Evolutionary conservation across 75 land plant genomes (phyloP).

Genomic region (Selaginella moellendorffii): DNA sequence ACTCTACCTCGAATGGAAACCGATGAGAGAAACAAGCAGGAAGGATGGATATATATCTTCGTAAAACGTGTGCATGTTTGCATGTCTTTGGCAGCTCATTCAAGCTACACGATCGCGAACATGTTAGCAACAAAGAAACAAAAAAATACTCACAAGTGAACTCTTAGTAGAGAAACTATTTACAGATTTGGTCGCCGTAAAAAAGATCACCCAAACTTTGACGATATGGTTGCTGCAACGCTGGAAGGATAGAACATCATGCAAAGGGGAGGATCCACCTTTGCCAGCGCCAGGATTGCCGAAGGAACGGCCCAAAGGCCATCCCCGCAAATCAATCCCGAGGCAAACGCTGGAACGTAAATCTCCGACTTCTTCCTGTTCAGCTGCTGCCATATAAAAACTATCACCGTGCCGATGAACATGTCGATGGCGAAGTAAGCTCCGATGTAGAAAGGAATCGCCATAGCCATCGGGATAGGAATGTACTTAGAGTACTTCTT

Average conservation of each 20-base stretch:
- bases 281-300: slow-evolving; percentile 46
- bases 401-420: slow-evolving; percentile 59
- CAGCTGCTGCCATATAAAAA: slow-evolving; percentile 36
- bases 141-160: too few relatives aligned
- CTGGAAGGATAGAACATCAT: slow-evolving; percentile 49
- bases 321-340: slow-evolving; percentile 69
- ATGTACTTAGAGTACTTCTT: slow-evolving; percentile 21
- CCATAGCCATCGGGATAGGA: slow-evolving; percentile 85
- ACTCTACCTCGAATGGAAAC: too few relatives aligned
- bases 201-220: too few relatives aligned
- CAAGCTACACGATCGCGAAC: too few relatives aligned
- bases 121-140: too few relatives aligned
- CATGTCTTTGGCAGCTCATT: too few relatives aligned
- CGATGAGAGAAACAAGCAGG: too few relatives aligned
- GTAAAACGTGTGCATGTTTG: too few relatives aligned
- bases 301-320: slow-evolving; percentile 59
- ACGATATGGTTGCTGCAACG: slow-evolving; percentile 10
- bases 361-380: slow-evolving; percentile 41
- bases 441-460: slow-evolving; percentile 68
- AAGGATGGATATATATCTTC: too few relatives aligned
- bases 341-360: slow-evolving; percentile 49
- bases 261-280: slow-evolving; percentile 56
- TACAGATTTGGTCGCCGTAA: too few relatives aligned
- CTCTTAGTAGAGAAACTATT: too few relatives aligned
- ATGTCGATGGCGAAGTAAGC: slow-evolving; percentile 72